Base-by-base conservation (phyloP, 495 filamentous ascomycete species). In the Penicillium maclennaniae region DNA sequence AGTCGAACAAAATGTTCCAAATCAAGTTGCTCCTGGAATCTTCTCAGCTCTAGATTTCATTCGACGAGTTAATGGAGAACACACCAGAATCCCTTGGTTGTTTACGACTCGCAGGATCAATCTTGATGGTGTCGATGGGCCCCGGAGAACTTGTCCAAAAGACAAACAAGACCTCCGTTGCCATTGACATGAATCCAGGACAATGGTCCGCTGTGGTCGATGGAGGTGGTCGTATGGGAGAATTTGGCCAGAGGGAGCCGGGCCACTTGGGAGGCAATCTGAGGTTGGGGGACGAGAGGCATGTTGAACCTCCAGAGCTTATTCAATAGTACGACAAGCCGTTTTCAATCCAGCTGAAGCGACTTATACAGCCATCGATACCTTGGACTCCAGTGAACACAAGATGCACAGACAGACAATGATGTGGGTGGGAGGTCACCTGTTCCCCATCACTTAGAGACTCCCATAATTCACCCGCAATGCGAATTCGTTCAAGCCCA, bases 141-240 rank as follows among this genome's bases (percentile, higher is more conserved):
- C n/a, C 15, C 43, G 27, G 52, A 10, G 16, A 49, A 19, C 15
- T 56, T 65, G 39, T 74, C 67, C 31, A 76, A 65, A 0, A 61
- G 43, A 42, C 60, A 68, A 16, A 51, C 42, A 6, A 77, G 40
- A 38, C 71, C 65, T 10, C 62, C 66, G 46, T 67, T 53, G 4
- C 69, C 65, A 38, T 66, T 63, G 5, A 73, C 36, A 57, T 77
- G 74, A 31, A 37, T 69, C 74, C 74, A 77, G 19, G 56, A 58
- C 7, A 76, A 44, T 19, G 69, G 69, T 10, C 65, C 67, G 37
- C 51, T 59, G 46, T 73, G 63, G 20, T 65, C 58, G 27, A 65
- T 49, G 16, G 67, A 50, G 3, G 62, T 69, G 21, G 59, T 69
- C n/a, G 70, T 66, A 45, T 75, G 65, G 39, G 74, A 77, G 59